Evolutionary conservation across 345 rosid genomes (phyloP).

Genomic region (Nephelium lappaceum): DNA sequence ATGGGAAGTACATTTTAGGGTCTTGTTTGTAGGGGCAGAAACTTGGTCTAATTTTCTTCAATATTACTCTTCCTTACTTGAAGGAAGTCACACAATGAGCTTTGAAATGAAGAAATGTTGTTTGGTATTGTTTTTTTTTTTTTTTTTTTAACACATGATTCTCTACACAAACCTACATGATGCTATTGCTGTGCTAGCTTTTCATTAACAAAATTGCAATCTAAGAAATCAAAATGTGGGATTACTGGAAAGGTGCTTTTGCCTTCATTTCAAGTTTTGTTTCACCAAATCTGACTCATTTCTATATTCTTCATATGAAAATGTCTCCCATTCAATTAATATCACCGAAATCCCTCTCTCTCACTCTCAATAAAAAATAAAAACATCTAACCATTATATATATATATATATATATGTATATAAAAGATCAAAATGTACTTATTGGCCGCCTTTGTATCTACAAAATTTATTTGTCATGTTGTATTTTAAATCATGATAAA

Average conservation of each 20-base stretch:
- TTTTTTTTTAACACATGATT: not conserved
- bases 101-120: slow-evolving; percentile 21
- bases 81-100: slow-evolving; percentile 4
- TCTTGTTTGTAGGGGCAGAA: not conserved
- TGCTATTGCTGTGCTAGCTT: slow-evolving; percentile 15
- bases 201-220: slow-evolving; percentile 36
- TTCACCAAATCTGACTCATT: not conserved
- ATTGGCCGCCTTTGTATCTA: not conserved
- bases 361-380: no score
- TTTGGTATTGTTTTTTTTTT: not conserved
- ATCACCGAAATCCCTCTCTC: not conserved
- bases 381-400: not conserved
- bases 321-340: not conserved
- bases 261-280: slow-evolving; percentile 38
- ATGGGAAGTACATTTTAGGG: not conserved
- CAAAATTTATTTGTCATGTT: not conserved
- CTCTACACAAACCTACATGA: slow-evolving; percentile 19
- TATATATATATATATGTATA: no score
- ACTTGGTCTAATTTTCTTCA: slow-evolving; percentile 18
- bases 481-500: not conserved
- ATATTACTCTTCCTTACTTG: slow-evolving; percentile 18
- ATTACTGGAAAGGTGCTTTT: slow-evolving; percentile 22
- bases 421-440: not conserved
- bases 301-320: slow-evolving; percentile 4
- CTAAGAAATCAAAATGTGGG: slow-evolving; percentile 22